Base-by-base conservation (phyloP, 805 yeast genomes). In the Debaryomyces prosopidis region DNA sequence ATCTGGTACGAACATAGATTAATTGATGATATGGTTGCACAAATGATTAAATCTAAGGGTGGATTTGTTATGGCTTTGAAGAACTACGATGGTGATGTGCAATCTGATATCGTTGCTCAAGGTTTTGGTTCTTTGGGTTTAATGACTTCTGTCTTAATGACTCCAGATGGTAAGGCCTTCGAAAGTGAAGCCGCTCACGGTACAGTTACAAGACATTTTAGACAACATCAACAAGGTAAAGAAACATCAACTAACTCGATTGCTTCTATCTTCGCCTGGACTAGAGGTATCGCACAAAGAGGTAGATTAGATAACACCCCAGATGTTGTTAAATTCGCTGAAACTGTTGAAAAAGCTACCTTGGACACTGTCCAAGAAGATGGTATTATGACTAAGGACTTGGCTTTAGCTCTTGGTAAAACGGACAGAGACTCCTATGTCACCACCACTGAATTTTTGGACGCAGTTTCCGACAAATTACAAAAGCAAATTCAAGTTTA, bases 131-230 rank as follows among this genome's bases (percentile, higher is more conserved):
- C 92, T 2, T 72, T 87, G 52, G 94, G 94, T 43, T 75, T 87
- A 52, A 87, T 87, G 94, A 86, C 94, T 8, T 87, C 94, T 9
- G 88, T 83, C 34, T 76, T 87, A 52, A 82, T 86, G 72, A 84
- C 92, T 14, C 91, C 92, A 42, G 92, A 87, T 68, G 94, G 94
- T 35, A 84, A 85, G 63, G 81, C 90, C n/a, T 87, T 84, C 56
- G 94, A 87, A 71, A 76, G 87, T 48, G 94, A 87, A 66, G 92
- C 92, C 48, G 94, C 94, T 28, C 94, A 87, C 60, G 94, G 94
- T 57, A 87, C 94, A 14, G 94, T 87, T 51, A 87, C 94, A 27
- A 83, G 94, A 79, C 94, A 87, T 62, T 87, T 73, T 71, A 84
- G 92, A 79, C 87, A 81, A 66, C 82, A 84, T 57, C 92, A 87